phyloP scores from a whole-genome alignment of 345 rosid species.

The Populus davidiana region DNA sequence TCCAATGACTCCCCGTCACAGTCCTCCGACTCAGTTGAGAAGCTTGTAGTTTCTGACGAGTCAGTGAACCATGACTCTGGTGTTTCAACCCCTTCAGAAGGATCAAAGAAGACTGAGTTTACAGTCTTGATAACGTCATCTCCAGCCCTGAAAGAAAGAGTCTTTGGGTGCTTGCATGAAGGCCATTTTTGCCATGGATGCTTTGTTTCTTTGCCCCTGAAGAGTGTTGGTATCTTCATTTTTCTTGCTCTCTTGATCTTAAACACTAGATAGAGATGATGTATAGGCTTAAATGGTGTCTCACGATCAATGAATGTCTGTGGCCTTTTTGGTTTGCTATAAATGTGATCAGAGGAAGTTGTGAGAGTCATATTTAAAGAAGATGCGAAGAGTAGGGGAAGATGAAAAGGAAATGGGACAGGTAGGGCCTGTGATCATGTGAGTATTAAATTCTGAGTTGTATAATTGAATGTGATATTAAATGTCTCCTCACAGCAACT shows the following conservation, averaged over 20 bases:
- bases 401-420: conserved; percentile 4
- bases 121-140: conserved; percentile 68
- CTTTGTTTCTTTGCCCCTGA: conserved; percentile 31
- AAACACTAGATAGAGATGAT: neutral
- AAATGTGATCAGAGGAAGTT: conserved; percentile 28
- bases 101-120: conserved; percentile 58
- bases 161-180: conserved; percentile 55
- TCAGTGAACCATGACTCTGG: conserved; percentile 46
- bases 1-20: conserved; percentile 37
- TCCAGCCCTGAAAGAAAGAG: conserved; percentile 52
- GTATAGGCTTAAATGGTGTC: neutral
- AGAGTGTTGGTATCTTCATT: conserved; percentile 48
- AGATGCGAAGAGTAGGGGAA: neutral
- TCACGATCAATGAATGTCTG: neutral
- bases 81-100: conserved; percentile 23
- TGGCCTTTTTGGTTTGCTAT: conserved; percentile 1
- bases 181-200: conserved; percentile 44
- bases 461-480: conserved; percentile 25
- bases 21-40: conserved; percentile 23
- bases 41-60: conserved; percentile 39
- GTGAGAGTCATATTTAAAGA: conserved; percentile 34
- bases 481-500: conserved; percentile 12
- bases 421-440: conserved; percentile 22
- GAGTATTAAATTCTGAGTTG: conserved; percentile 27
- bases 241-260: conserved; percentile 19